Evolutionary conservation across 768 basidiomycete species (phyloP), one percentile per base, ranked within the genome.

Genomic region (Filobasidium wieringae): DNA sequence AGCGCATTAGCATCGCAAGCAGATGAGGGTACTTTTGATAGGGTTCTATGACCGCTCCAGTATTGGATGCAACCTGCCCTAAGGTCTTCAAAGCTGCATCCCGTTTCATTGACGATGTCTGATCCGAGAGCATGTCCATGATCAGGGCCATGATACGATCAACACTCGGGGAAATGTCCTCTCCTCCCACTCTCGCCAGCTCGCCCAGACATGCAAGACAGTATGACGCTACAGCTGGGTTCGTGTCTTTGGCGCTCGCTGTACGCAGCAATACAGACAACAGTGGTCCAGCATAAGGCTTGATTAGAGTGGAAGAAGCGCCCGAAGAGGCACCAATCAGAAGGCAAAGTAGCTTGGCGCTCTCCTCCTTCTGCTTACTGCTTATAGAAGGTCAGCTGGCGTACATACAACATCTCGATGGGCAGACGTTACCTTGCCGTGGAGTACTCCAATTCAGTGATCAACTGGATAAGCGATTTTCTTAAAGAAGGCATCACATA

Each of bases 401-500:
- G 31, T 14, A 43, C n/a, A 41, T 19, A 6, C 8, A n/a, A 15
- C 19, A 19, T 17, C 19, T 39, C 22, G 0, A 22, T 36, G 9
- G 22, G 11, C 9, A 22, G 2, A 37, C 39, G 22, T 77, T 75
- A 85, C 84, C 78, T 78, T 51, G 90, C 84, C 1, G 87, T 91
- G 3, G 91, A 89, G 68, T 96, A 97, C 75, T 97, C 92, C 34
- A 99, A 77, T 75, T 97, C 95, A 0, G 95, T 97, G 58, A 99
- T 78, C 7, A 99, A 80, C 70, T 97, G 93, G 55, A 97, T 95
- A 58, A 99, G 78, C 1, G 91, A 85, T 74, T 97, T 97, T 47
- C 95, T 81, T 24, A 99, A 78, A 3, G 89, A 90, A 8, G 95
- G 93, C 86, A 99, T 96, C 19, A 99, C 91, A 76, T 96, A 95